These are phyloP conservation scores for Neopestalotiopsis sp. DNA, from an alignment of 2,329 filamentous ascomycete genomes.

Conservation along the genomic window DNA sequence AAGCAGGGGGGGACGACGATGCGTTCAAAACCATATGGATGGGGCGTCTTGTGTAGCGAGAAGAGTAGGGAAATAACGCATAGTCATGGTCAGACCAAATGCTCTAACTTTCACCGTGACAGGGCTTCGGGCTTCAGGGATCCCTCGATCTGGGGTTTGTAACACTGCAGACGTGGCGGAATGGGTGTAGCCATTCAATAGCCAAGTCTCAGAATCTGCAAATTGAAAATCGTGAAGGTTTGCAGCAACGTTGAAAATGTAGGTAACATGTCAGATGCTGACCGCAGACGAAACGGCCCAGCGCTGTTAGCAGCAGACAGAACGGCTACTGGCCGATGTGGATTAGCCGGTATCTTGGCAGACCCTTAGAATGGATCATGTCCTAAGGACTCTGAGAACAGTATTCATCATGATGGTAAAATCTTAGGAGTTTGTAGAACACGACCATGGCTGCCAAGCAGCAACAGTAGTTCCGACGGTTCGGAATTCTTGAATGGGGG, in stretches of 20 bases:
- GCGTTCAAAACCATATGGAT: conserved; percentile 22
- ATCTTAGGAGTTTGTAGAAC: not conserved
- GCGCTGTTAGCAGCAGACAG: not conserved
- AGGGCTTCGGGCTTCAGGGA: conserved; percentile 15
- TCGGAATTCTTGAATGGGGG: not conserved
- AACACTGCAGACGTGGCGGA: conserved; percentile 13
- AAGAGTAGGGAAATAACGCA: conserved; percentile 25
- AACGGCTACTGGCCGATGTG: not conserved
- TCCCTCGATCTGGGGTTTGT: not conserved
- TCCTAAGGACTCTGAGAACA: no score
- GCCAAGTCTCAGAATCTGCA: not conserved
- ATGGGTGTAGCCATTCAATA: not conserved
- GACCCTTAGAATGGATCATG: no score
- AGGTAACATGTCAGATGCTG: conserved; percentile 2
- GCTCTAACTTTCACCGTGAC: not conserved
- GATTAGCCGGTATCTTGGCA: not conserved
- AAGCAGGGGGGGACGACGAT: not conserved
- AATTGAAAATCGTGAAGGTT: not conserved
- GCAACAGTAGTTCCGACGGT: not conserved
- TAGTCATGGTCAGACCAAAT: conserved; percentile 16
- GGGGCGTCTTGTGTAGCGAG: conserved; percentile 27
- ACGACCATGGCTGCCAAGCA: not conserved
- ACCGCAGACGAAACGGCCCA: not conserved
- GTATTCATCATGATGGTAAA: no score
- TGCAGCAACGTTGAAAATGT: not conserved